Base-by-base conservation (phyloP, 176 grass and related monocot species). In the Carex pumila region DNA sequence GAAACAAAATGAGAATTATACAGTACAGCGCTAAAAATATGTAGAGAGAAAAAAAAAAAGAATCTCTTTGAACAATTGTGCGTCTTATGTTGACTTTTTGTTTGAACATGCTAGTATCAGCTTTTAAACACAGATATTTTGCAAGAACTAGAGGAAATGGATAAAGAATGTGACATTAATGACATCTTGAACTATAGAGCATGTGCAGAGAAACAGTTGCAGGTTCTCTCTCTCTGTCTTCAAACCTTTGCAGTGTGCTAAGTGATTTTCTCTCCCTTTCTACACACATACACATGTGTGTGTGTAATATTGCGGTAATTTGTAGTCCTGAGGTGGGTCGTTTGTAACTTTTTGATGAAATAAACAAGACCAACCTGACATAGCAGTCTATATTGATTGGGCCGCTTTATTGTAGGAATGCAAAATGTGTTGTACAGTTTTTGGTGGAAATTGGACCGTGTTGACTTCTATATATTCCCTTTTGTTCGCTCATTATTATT, bases 181-280 rank as follows among this genome's bases (percentile, higher is more conserved):
- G 95, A 98, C 83, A 93, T 98, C 58, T 85, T 98, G 74, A 91
- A 86, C 88, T 98, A 98, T 82, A 94, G 95, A 88, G 85, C 89
- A 76, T 87, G 89, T 81, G 88, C 95, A 81, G 95, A 98, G 63
- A 88, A 93, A 78, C 82, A 91, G 79, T 81, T 98, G 66, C 91
- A 98, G 92, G 95, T 98, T 88, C 65, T 76, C 70, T 58, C 65
- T 85, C 15, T 17, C 50, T 45, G 79, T 78, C 11, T 8, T 50
- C 47, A 50, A 50, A 50, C 47, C 45, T 50, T 50, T 12, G 47
- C 47, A 50, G 47, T 50, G 47, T 49, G 47, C 47, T 49, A 49
- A 49, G 47, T 49, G 47, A 6, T 49, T 49, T 11, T 49, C 8
- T 49, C 47, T 49, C 47, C 10, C 47, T 49, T 11, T 49, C 47